Evolutionary conservation across 805 yeast genomes (phyloP).

Genomic region (Barnettozyma salicaria): DNA sequence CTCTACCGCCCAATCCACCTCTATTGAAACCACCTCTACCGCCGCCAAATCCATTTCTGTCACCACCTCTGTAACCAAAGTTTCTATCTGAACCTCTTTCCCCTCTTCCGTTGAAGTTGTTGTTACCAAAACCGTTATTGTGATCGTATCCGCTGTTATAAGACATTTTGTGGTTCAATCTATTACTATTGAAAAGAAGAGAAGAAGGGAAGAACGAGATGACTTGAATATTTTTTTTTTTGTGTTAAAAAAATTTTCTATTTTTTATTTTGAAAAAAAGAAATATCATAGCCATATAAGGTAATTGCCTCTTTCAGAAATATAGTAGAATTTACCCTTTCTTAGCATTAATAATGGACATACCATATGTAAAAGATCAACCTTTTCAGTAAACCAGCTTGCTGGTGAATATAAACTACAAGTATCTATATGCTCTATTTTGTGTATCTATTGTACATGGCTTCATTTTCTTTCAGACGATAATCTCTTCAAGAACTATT

Average conservation of each 20-base stretch:
- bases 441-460: slow-evolving; percentile 6
- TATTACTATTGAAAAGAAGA: neutral
- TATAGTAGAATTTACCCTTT: too few species aligned
- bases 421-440: too few species aligned
- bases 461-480: neutral
- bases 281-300: neutral
- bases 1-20: slow-evolving; percentile 27
- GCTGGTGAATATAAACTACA: too few species aligned
- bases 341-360: too few species aligned
- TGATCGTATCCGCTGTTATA: slow-evolving; percentile 27
- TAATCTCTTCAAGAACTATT: too few species aligned
- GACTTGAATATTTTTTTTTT: neutral
- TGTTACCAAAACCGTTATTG: slow-evolving; percentile 28
- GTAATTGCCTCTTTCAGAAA: slow-evolving; percentile 1
- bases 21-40: slow-evolving; percentile 26
- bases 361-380: too few species aligned
- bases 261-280: slow-evolving; percentile 1
- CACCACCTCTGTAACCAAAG: slow-evolving; percentile 28
- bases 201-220: neutral
- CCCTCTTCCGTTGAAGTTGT: slow-evolving; percentile 27
- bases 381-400: too few species aligned
- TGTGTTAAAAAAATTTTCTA: slow-evolving; percentile 2
- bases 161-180: slow-evolving; percentile 23
- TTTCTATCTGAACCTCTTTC: slow-evolving; percentile 32
- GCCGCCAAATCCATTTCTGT: slow-evolving; percentile 11